Evolutionary conservation across 306 rosid species (phyloP).

Genomic region (Mucuna pruriens): DNA sequence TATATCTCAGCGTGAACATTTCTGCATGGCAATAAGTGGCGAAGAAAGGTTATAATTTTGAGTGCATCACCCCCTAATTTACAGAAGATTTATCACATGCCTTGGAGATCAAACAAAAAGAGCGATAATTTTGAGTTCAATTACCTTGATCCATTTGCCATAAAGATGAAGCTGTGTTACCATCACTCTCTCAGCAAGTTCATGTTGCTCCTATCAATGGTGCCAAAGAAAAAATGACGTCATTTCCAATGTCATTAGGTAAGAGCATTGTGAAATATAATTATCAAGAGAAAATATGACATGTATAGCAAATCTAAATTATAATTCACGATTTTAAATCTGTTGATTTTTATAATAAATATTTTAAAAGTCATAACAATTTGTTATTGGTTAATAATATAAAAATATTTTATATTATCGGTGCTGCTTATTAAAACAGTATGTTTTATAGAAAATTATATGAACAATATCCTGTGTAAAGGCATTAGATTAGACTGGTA

Average conservation of each 20-base stretch:
- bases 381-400: too few relatives aligned
- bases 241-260: background rate
- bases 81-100: slow-evolving; percentile 7
- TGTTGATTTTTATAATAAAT: too few relatives aligned
- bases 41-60: background rate
- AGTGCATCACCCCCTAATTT: background rate
- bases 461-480: background rate
- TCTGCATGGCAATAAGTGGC: slow-evolving; percentile 51
- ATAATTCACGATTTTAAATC: too few relatives aligned
- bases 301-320: too few relatives aligned
- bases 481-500: background rate
- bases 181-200: slow-evolving; percentile 98
- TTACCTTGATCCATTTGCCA: slow-evolving; percentile 93
- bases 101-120: background rate
- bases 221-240: background rate
- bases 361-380: too few relatives aligned
- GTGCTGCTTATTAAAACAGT: too few relatives aligned
- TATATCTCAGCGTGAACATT: slow-evolving; percentile 92
- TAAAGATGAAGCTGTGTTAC: slow-evolving; percentile 89
- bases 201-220: slow-evolving; percentile 74
- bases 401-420: too few relatives aligned
- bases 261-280: background rate
- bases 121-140: background rate
- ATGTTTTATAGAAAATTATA: background rate
- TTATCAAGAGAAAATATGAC: too few relatives aligned